Percentiles rank a stretch among this genome's conserved stretches.
phyloP scores from a whole-genome alignment of 495 filamentous ascomycete species.

The Penicillium paxilli region DNA sequence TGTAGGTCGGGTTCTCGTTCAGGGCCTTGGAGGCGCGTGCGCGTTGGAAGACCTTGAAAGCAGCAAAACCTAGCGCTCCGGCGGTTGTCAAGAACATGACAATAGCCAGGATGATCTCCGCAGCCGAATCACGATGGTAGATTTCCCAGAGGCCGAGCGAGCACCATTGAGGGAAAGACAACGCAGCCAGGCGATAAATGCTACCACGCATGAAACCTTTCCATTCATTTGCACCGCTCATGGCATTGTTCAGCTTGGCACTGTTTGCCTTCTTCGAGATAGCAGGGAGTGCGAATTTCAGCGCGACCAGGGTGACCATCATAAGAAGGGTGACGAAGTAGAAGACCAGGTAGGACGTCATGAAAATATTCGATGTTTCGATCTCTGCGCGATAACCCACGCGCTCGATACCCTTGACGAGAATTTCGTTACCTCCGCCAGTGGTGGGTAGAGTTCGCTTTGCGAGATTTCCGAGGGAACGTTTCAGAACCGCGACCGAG shows the following conservation, averaged over 20 bases:
- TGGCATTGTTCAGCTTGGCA: slow-evolving; percentile 64
- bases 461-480: slow-evolving; percentile 48
- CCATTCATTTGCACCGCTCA: slow-evolving; percentile 86
- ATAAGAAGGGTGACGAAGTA: slow-evolving; percentile 77
- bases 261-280: slow-evolving; percentile 72
- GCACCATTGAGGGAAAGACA: slow-evolving; percentile 90
- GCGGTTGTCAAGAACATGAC: slow-evolving; percentile 88
- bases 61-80: slow-evolving; percentile 73
- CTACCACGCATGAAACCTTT: slow-evolving; percentile 84
- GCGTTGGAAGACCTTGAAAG: slow-evolving; percentile 83
- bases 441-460: slow-evolving; percentile 44
- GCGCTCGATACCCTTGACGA: slow-evolving; percentile 83
- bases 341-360: slow-evolving; percentile 90
- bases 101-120: slow-evolving; percentile 82
- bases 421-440: slow-evolving; percentile 55
- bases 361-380: slow-evolving; percentile 87
- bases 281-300: slow-evolving; percentile 74
- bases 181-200: slow-evolving; percentile 82
- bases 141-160: slow-evolving; percentile 94
- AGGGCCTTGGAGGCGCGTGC: slow-evolving; percentile 81
- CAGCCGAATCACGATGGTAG: slow-evolving; percentile 77
- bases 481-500: slow-evolving; percentile 84
- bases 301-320: slow-evolving; percentile 65
- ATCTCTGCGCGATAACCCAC: slow-evolving; percentile 82
- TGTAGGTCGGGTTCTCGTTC: slow-evolving; percentile 95